Evolutionary conservation across 2,329 filamentous ascomycete species (phyloP), one percentile per base, ranked within the genome.

Genomic region (Calonectria naviculata): DNA sequence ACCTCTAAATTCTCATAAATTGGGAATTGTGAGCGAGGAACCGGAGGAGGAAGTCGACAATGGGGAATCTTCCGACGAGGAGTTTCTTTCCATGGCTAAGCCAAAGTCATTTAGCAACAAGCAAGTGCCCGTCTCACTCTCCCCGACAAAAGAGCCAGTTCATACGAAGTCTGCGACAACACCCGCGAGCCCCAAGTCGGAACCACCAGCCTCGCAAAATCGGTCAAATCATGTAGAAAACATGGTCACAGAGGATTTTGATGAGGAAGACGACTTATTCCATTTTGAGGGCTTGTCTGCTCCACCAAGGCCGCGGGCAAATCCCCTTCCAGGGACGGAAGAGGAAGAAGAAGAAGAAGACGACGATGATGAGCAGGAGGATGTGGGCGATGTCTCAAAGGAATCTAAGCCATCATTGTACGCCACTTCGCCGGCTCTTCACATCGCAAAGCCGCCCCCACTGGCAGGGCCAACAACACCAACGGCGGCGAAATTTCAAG

Each of bases 351-450:
- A 83, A 41, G 83, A 85, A 13, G 83, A 83, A 44, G 80, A 68
- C 77, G 36, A 80, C n/a, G 56, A 38, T 77, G 34, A 80, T n/a
- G 56, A 38, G 1, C 21, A 82, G 24, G 81, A 84, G 3, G 81
- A 81, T 24, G 80, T 75, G 17, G 77, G 79, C 13, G 75, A 79
- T 34, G 82, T 83, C 13, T 31, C 71, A 13, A 80, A 79, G 0
- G 78, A 76, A 36, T 67, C 71, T 28, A 63, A 78, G 56, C 73
- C 79, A 42, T 77, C 80, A 17, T 65, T 84, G 4, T 86, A 84
- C 72, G 83, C 85, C 28, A 85, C 84, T 13, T 87, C 86, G 2
- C 85, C 85, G 1, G 83, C 84, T n/a, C 81, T 88, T 61, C 74
- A 84, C 17, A 85, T 87, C 41, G 71, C 78, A 56, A 82, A 80